Base-by-base conservation (phyloP, 2,329 filamentous ascomycete species). In the Moelleriella libera region DNA sequence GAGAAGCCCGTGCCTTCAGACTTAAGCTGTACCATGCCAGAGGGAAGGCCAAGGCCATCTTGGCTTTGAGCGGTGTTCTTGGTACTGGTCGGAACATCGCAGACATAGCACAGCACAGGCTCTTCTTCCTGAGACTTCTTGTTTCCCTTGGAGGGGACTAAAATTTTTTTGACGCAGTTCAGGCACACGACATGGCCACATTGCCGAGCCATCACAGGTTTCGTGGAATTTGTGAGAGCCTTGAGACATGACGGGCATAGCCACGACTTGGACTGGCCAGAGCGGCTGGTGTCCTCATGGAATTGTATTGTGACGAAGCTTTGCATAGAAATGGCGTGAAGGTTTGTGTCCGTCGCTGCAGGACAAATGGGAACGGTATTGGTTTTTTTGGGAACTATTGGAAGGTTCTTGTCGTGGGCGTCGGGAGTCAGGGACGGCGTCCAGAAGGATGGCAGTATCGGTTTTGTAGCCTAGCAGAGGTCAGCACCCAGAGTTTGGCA, bases 1-100 rank as follows among this genome's bases (percentile, higher is more conserved):
- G 90, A 89, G 64, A 95, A 97, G 0, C 90, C 90, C 0, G 90
- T 97, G 0, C 90, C 90, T 56, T 96, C 90, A 37, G 83, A 86
- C 54, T 78, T 81, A 45, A 97, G 75, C 58, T 85, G 79, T 3
- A 96, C 82, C 34, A 96, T 60, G 0, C 89, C 89, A 0, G 82
- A 78, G 50, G 72, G 78, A 37, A 83, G 72, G 46, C 69, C 77
- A 37, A 80, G 74, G 54, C 77, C 77, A 41, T 54, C 52, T 49
- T 45, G 58, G 55, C 53, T 59, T 56, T 73, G 64, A 47, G 67
- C 65, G 44, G 65, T 63, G 43, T 64, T 60, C 49, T 64, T 63
- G 31, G 67, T 69, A 6, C 78, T 81, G n/a, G 96, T 65, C 57
- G 88, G 80, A 40, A 77, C 75, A 51, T 94, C 86, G 58, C 90